Base-by-base conservation (phyloP, 2,329 filamentous ascomycete species). In the Ascochyta viciae-villosae region DNA sequence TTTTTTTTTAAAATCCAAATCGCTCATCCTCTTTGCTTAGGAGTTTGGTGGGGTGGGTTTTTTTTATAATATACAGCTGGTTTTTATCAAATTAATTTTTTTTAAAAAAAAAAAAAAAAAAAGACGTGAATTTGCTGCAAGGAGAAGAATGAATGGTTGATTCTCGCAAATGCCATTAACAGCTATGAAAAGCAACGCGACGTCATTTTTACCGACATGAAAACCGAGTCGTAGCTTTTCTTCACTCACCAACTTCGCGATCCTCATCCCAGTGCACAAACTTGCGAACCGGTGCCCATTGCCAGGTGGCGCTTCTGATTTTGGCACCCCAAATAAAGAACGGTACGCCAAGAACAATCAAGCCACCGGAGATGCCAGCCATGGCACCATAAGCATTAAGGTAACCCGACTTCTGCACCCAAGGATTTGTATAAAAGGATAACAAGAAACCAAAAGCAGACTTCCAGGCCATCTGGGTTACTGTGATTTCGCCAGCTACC, bases 381-480 rank as follows among this genome's bases (percentile, higher is more conserved):
- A 87, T 86, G n/a, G 79, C 76, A 3, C 83, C 83, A 58, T 80
- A 87, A 2, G 83, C 80, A 33, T 77, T 73, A 12, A 74, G 58
- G 62, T 86, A 86, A 0, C 84, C 85, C 1, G 71, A 70, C 52
- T 76, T 27, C 6, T 75, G 71, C 34, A 87, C 79, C 84, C 84
- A 87, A 0, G 82, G 79, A 63, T 87, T 87, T 1, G 83, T 86
- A 65, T 86, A 86, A 65, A 87, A 87, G 0, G 81, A 83, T 1
- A 87, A 75, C 1, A 86, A 72, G 65, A 87, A 87, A 4, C 83
- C 84, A 63, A 87, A 85, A 7, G 80, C 67, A 15, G 82, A 81
- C 71, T 86, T 85, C 66, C 86, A 86, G 0, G 78, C 82, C 58
- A 84, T 74, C 24, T 83, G 78, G 0, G 83, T 78, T 19, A 87